phyloP scores from a whole-genome alignment of 2,329 filamentous ascomycete genomes.

The Trichophyton benhamiae region DNA sequence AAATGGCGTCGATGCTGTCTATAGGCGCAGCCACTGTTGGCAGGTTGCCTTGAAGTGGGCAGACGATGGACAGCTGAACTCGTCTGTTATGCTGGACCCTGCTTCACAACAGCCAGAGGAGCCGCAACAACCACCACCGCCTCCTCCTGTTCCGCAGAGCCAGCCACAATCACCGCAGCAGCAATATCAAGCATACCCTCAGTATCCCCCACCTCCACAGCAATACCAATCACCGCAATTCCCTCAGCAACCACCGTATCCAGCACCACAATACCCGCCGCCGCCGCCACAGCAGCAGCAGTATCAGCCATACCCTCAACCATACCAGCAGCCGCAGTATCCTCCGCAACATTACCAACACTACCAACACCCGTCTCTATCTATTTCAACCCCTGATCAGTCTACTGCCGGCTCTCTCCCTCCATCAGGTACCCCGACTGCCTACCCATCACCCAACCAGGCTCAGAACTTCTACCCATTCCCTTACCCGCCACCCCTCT shows the following conservation, averaged over 20 bases:
- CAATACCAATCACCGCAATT: neutral
- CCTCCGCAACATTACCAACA: constrained; percentile 5
- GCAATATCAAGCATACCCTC: neutral
- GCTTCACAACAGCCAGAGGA: neutral
- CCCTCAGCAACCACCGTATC: constrained; percentile 1
- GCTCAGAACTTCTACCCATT: neutral
- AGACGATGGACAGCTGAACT: constrained; percentile 27
- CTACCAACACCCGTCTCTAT: neutral
- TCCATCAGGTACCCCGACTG: neutral
- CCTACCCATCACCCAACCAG: neutral
- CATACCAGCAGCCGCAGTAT: constrained; percentile 2
- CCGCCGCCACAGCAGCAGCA: neutral
- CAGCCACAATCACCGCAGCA: neutral
- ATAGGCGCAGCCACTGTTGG: constrained; percentile 59
- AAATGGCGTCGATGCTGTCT: constrained; percentile 55
- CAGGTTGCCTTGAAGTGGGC: constrained; percentile 51
- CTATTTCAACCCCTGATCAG: neutral
- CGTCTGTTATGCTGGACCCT: constrained; percentile 20
- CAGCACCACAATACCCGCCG: too few species aligned
- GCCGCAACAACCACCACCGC: neutral
- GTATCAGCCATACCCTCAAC: neutral
- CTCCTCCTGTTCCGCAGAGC: neutral
- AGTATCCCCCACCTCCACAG: neutral
- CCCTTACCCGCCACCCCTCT: constrained; percentile 12
- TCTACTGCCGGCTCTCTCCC: neutral